Evolutionary conservation across 495 filamentous ascomycete species (phyloP), one percentile per base, ranked within the genome.

Genomic region (Collariella sp.): DNA sequence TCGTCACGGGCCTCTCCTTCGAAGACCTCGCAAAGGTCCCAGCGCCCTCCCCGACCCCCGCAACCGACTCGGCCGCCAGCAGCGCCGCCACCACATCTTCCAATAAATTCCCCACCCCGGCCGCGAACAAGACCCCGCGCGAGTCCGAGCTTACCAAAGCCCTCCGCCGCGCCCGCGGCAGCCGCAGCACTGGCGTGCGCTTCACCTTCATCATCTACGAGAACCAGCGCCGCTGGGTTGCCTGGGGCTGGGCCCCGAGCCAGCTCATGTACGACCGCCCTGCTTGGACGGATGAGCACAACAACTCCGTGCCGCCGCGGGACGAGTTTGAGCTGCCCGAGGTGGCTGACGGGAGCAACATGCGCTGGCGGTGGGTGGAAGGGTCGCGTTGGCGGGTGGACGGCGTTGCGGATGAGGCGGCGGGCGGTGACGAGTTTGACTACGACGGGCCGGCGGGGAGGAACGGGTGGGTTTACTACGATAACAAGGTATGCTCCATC

Each of bases 201-300:
- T 97, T 99, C 66, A 97, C 93, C 0, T 99, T 99, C 58, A 86
- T 91, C 46, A 77, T 97, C 2, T 97, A 87, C 62, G 93, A 99
- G 65, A 99, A 99, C 58, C 91, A 99, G 68, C 83, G 93, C 22
- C 82, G 93, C 36, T 99, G 93, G 93, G 68, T 97, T 12, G 94
- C 90, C 2, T 75, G 97, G 18, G 93, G 93, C 3, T 99, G 93
- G 93, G 97, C 94, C 0, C 84, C 83, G 12, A 93, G 84, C 6
- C 70, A 97, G 33, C 86, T 98, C 57, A 82, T 88, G 0, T 88
- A 96, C 57, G 93, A 99, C 63, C 80, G 93, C 31, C 79, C 82
- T 6, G 75, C 91, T 1, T 99, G 91, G 90, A 96, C 94, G 5
- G 93, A 99, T 62, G 94, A 99, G 67, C 88, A 96, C 65, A 77